Evolutionary conservation across 164 flowering plant species (phyloP), one percentile per base, ranked within the genome.

Genomic region (Macadamia tetraphylla): DNA sequence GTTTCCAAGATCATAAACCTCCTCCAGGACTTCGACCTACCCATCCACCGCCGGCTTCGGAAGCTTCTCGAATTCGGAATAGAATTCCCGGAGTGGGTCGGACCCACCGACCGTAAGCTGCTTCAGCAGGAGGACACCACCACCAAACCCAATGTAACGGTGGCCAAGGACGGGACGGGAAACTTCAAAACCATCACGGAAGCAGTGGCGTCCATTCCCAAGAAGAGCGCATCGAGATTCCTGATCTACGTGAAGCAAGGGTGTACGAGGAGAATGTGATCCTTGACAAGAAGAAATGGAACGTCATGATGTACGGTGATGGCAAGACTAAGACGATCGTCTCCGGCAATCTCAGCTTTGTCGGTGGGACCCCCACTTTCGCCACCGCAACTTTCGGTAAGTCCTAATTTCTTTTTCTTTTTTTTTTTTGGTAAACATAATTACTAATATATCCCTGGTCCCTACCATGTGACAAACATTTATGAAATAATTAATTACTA

Each of bases 361-460:
- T 84, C 1, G 92, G 87, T 29, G 94, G 98, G 15, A 84, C 86
- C 6, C 85, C 91, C 0, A 88, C 97, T 1, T 86, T 83, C 67
- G 13, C 75, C 31, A 80, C 92, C 0, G 95, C 93, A 0, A 87
- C 97, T 44, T 78, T 88, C 70, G 83, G 97, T 88, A 78, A 65
- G 78, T 67, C 3, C 29, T 23, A 46, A 46, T 11, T 46, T 46
- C 51, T 23, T 23, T 11, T 46, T 46, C 51, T 23, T 23, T 23
- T 23, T 23, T 23, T 23, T 23, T 23, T 23, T 23, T 23, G 23
- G 23, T 23, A 23, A 23, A 23, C 23, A 23, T 23, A 23, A 23
- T 23, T 23, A 23, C 23, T 23, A 23, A 23, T 23, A 23, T 23
- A 23, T 23, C 23, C 23, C 23, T 23, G 23, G 23, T 23, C 23